Conservation (phyloP, 352 stramenopile species). For the Phytophthora pluvialis region DNA sequence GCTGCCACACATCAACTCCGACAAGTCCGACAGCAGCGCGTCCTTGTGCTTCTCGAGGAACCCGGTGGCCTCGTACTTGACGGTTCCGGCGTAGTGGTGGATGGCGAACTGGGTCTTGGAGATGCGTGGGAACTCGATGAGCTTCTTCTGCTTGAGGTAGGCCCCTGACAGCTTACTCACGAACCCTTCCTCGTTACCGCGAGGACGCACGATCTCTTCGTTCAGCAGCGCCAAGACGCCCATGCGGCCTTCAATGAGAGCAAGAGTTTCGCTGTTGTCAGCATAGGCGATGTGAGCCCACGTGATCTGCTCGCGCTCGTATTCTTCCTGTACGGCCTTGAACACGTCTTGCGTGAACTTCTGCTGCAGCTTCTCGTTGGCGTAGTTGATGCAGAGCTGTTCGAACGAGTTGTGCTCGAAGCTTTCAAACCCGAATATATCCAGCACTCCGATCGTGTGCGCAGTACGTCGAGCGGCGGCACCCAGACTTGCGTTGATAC, state of each 20-base stretch:
- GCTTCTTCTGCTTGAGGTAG: constrained; percentile 55
- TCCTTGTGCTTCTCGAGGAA: constrained; percentile 97
- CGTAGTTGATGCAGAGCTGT: constrained; percentile 97
- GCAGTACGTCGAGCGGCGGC: constrained; percentile 27
- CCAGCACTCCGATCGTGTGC: constrained; percentile 82
- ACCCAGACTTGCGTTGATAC: constrained; percentile 84
- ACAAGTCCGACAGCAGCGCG: constrained; percentile 92
- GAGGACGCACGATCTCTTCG: constrained; percentile 84
- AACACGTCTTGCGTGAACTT: constrained; percentile 88
- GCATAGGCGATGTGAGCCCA: constrained; percentile 85
- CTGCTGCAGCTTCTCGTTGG: constrained; percentile 93
- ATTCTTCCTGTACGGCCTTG: constrained; percentile 68
- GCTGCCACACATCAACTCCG: constrained; percentile 69
- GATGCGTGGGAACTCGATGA: constrained; percentile 75
- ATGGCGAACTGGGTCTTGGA: constrained; percentile 91
- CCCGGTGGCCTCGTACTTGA: constrained; percentile 91
- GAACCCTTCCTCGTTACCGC: constrained; percentile 73
- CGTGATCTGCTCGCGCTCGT: constrained; percentile 67
- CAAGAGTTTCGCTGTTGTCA: constrained; percentile 82
- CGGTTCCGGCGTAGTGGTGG: constrained; percentile 93
- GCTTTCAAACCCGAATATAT: constrained; percentile 93
- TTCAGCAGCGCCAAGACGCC: constrained; percentile 86
- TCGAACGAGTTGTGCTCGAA: constrained; percentile 93
- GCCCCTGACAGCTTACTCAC: constrained; percentile 63
- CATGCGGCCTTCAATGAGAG: constrained; percentile 77